phyloP scores from a whole-genome alignment of 2,329 filamentous ascomycete genomes.

The Passalora sequoiae region DNA sequence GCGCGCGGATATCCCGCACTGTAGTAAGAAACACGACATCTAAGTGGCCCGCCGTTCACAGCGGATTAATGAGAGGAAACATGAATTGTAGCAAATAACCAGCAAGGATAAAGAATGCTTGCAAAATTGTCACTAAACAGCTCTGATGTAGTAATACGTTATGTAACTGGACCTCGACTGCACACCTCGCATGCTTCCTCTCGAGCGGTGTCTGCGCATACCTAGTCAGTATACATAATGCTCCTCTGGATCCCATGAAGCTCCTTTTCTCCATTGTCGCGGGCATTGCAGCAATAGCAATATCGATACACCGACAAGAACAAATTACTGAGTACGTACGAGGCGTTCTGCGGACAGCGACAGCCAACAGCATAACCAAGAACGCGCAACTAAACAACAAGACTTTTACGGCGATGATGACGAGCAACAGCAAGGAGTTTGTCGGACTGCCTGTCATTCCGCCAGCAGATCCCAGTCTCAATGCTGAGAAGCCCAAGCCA shows the following conservation, averaged over 20 bases:
- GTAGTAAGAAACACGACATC: no score
- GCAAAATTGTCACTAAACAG: conserved; percentile 1
- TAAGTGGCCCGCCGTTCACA: no score
- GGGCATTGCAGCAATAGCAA: conserved; percentile 38
- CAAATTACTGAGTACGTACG: conserved; percentile 36
- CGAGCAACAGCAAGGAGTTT: conserved; percentile 35
- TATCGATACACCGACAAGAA: conserved; percentile 29
- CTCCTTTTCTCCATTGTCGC: conserved; percentile 37
- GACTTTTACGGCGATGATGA: conserved; percentile 28
- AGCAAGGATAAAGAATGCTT: not conserved
- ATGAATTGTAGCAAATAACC: not conserved
- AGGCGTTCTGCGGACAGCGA: conserved; percentile 32
- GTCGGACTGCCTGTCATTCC: conserved; percentile 47
- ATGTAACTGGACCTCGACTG: conserved; percentile 5
- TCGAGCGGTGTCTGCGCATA: conserved; percentile 1
- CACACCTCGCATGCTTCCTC: conserved; percentile 12
- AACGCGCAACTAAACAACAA: conserved; percentile 26
- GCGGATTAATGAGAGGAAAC: no score
- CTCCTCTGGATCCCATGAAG: conserved; percentile 19
- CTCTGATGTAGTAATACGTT: not conserved
- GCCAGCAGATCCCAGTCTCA: conserved; percentile 39
- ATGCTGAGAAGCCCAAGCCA: conserved; percentile 59
- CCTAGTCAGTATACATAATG: conserved; percentile 6
- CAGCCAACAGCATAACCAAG: conserved; percentile 22
- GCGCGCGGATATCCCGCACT: no score